Evolutionary conservation across 1,284 basidiomycete species (phyloP).

Genomic region (Austropuccinia psidii): DNA sequence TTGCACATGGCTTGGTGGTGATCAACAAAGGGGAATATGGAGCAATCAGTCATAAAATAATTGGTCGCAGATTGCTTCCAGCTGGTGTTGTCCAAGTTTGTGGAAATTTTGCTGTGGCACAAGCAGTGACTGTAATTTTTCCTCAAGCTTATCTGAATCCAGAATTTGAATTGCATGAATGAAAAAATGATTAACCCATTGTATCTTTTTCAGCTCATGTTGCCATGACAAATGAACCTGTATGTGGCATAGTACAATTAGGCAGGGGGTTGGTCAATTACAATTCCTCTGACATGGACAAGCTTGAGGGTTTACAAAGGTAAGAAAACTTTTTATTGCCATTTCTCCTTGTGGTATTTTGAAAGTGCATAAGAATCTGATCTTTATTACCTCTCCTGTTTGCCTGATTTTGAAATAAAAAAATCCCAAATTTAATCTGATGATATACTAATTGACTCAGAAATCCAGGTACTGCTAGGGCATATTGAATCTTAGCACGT

Average conservation of each 20-base stretch:
- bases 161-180: not conserved
- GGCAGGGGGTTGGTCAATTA: slow-evolving; percentile 92
- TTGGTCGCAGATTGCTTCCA: slow-evolving; percentile 79
- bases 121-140: slow-evolving; percentile 74
- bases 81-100: slow-evolving; percentile 80
- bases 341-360: no score
- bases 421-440: no score
- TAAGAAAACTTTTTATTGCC: slow-evolving; percentile 48
- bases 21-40: slow-evolving; percentile 81
- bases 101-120: slow-evolving; percentile 84
- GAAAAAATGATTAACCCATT: no score
- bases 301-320: slow-evolving; percentile 86
- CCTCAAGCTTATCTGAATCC: not conserved
- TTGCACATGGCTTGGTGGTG: slow-evolving; percentile 82
- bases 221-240: slow-evolving; percentile 49
- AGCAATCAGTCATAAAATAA: slow-evolving; percentile 73
- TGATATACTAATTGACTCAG: no score
- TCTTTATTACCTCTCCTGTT: no score
- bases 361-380: no score
- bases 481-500: no score
- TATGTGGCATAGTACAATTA: slow-evolving; percentile 75
- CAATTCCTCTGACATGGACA: slow-evolving; percentile 81
- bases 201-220: no score
- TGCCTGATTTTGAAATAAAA: no score
- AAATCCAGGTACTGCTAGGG: no score